phyloP scores from a whole-genome alignment of 345 rosid species.

The Bruguiera gymnorhiza region DNA sequence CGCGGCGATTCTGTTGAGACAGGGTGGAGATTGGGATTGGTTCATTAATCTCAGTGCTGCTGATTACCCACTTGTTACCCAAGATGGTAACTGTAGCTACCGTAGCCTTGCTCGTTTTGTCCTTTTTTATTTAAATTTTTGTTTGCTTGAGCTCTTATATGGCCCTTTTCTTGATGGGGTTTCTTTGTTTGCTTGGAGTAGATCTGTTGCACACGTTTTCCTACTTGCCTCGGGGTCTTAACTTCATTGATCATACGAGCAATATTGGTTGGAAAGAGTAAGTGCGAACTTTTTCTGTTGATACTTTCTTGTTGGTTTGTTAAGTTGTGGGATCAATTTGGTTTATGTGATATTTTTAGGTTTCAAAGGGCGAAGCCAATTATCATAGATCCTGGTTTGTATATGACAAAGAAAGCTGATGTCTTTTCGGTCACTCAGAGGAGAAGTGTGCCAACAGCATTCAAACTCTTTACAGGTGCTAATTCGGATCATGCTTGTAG shows the following conservation, averaged over 20 bases:
- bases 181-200: conserved; percentile 19
- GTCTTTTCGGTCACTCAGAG: conserved; percentile 93
- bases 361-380: conserved; percentile 89
- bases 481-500: conserved; percentile 1
- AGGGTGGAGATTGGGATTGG: conserved; percentile 96
- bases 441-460: conserved; percentile 97
- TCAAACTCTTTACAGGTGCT: conserved; percentile 91
- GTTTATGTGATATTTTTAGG: conserved; percentile 43
- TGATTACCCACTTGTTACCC: conserved; percentile 95
- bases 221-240: conserved; percentile 83
- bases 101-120: neutral
- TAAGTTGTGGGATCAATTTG: conserved; percentile 17
- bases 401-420: conserved; percentile 83
- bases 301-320: conserved; percentile 2
- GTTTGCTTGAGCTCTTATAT: neutral
- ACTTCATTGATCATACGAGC: conserved; percentile 98
- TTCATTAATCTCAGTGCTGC: conserved; percentile 93
- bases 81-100: conserved; percentile 59
- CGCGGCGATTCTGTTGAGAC: conserved; percentile 79
- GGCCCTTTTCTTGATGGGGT: neutral
- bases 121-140: neutral
- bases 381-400: conserved; percentile 93
- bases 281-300: conserved; percentile 32
- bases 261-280: conserved; percentile 99
- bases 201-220: conserved; percentile 97